Percentiles rank a stretch among this genome's conserved stretches.
These are phyloP conservation scores for Aspergillus mulundensis DNA, from an alignment of 495 filamentous ascomycete genomes.

Conservation along the genomic window DNA sequence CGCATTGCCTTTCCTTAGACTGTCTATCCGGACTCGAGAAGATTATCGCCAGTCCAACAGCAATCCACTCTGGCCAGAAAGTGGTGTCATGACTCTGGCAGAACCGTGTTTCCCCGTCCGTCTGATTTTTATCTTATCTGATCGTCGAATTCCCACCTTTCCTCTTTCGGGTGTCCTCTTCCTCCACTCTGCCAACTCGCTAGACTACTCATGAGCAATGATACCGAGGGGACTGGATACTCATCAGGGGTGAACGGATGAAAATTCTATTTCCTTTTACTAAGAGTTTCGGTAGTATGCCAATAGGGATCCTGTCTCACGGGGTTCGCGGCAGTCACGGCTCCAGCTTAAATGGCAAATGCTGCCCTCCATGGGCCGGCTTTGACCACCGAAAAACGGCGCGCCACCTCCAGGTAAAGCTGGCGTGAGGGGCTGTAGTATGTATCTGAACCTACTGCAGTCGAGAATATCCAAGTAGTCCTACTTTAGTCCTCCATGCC, in stretches of 20 bases:
- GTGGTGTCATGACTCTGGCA: background rate
- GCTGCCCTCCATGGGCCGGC: background rate
- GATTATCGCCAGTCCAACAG: background rate
- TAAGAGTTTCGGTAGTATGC: background rate
- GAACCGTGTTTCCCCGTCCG: slow-evolving; percentile 12
- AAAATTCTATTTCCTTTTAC: slow-evolving; percentile 7
- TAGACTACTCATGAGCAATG: background rate
- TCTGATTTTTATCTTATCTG: slow-evolving; percentile 25
- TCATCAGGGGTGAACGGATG: background rate
- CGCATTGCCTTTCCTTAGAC: background rate
- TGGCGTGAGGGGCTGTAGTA: background rate
- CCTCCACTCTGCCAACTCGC: background rate
- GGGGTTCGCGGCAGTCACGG: background rate
- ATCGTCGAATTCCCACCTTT: slow-evolving; percentile 12
- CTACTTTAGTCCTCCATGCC: background rate
- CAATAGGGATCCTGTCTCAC: background rate
- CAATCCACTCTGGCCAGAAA: background rate
- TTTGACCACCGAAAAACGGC: slow-evolving; percentile 5
- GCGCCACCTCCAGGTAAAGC: background rate
- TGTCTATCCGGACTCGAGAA: too few relatives aligned
- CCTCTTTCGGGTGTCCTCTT: slow-evolving; percentile 6
- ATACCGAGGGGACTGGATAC: background rate
- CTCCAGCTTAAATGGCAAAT: background rate
- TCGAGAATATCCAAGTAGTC: background rate
- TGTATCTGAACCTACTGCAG: background rate